Conservation (phyloP, 331 rosid genomes). For the Saraca asoca region DNA sequence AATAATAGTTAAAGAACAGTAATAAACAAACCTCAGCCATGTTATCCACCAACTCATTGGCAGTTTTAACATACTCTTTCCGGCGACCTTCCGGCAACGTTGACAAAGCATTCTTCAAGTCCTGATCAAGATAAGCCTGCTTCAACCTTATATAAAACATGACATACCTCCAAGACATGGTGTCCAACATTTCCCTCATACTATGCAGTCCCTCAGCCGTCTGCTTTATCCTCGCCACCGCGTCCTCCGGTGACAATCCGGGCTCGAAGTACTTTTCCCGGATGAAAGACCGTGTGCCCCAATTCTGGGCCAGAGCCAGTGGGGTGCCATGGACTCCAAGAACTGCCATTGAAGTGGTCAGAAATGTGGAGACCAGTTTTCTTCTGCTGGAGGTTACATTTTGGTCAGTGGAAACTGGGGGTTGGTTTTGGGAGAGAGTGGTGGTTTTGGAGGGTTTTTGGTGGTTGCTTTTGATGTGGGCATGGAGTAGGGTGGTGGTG, state of each 20-base stretch:
- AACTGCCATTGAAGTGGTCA: conserved; percentile 47
- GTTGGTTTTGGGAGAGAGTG: conserved; percentile 19
- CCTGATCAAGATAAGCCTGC: conserved; percentile 75
- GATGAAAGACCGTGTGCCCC: conserved; percentile 80
- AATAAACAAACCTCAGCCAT: conserved; percentile 64
- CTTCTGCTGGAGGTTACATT: conserved; percentile 43
- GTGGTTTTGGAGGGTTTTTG: conserved; percentile 5
- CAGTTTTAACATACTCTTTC: conserved; percentile 60
- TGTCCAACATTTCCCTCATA: conserved; percentile 80
- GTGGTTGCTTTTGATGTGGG: conserved; percentile 48
- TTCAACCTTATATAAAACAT: conserved; percentile 74
- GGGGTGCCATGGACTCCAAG: conserved; percentile 32
- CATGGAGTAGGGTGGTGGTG: conserved; percentile 55
- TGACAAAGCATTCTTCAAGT: conserved; percentile 65
- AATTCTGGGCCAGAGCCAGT: conserved; percentile 54
- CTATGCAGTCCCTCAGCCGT: conserved; percentile 87
- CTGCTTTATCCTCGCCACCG: conserved; percentile 75
- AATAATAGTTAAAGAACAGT: too few relatives aligned
- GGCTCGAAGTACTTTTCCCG: conserved; percentile 72
- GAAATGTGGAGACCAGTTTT: conserved; percentile 48
- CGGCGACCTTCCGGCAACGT: conserved; percentile 61
- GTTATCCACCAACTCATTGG: conserved; percentile 81
- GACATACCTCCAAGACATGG: conserved; percentile 89
- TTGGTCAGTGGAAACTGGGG: conserved; percentile 35
- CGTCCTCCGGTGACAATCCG: conserved; percentile 76